Evolutionary conservation across 2,329 filamentous ascomycete species (phyloP), one percentile per base, ranked within the genome.

Genomic region (Cercospora canescens): DNA sequence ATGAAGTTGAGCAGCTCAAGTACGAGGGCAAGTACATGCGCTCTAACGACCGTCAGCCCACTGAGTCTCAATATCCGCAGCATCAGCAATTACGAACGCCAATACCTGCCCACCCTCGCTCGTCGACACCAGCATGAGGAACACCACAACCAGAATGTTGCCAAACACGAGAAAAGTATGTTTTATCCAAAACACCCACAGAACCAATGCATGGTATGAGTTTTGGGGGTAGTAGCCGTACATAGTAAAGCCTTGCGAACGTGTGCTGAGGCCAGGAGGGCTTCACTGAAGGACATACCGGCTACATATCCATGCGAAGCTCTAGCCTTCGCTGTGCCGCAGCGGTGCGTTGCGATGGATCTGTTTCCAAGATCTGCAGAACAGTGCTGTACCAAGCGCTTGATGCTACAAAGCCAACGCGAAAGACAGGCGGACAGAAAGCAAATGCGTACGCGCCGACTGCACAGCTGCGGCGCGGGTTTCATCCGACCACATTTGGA

Each of bases 111-210:
- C 45, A 50, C 30, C 34, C 11, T 30, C 32, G 39, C 61, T 64
- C 21, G 54, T 35, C 32, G 45, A 34, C 8, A 60, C 61, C 21
- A 69, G 34, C 21, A 64, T 57, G 14, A 62, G 52, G 45, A 37
- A 62, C 24, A 50, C 55, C 16, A 66, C 32, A 6, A 52, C 41
- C 5, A 52, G 21, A 8, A 69, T 39, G 28, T 63, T 62, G 54
- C 58, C 18, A 7, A 62, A 57, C 18, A 69, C 41, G 6, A 66
- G 30, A 28, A 66, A 9, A 24, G 62, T 57, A 35, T 66, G 64
- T 26, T 60, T 16, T 9, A 54, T n/a, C 67, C 64, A 69, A 18
- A 60, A 48, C 24, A 48, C 45, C 67, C 64, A 69, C 21, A 66
- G 34, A 9, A 39, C 30, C 18, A 50, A 28, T 9, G 61, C 52